Conservation (phyloP, 2,329 filamentous ascomycete genomes). For the Alternaria atra region DNA sequence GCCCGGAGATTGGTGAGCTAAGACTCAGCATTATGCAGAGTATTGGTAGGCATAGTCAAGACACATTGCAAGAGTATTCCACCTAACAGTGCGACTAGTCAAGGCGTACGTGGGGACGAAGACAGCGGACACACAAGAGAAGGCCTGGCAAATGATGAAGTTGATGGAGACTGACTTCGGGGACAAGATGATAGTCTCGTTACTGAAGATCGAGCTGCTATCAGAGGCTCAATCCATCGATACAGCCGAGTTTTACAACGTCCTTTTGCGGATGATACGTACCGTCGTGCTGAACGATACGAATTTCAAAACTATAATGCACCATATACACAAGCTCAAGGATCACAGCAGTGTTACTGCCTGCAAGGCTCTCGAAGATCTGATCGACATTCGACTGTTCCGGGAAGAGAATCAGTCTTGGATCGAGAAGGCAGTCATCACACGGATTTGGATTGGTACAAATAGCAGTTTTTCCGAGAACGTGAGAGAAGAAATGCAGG, state of each 20-base stretch:
- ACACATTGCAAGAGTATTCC: no score
- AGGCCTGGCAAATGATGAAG: constrained; percentile 66
- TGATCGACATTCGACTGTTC: constrained; percentile 68
- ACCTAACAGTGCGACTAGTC: constrained; percentile 55
- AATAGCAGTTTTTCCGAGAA: constrained; percentile 53
- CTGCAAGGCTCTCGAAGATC: constrained; percentile 65
- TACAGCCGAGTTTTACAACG: constrained; percentile 53
- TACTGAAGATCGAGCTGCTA: constrained; percentile 75
- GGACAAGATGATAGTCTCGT: constrained; percentile 69
- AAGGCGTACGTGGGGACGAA: constrained; percentile 62
- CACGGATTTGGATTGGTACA: constrained; percentile 72
- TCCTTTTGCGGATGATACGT: constrained; percentile 70
- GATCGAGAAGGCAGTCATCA: constrained; percentile 75
- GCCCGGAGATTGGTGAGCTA: constrained; percentile 69
- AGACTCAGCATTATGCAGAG: constrained; percentile 71
- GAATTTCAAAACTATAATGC: constrained; percentile 71
- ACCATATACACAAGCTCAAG: constrained; percentile 73
- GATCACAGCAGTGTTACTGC: constrained; percentile 49
- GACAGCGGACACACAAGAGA: constrained; percentile 56
- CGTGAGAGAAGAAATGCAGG: constrained; percentile 50
- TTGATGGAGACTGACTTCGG: constrained; percentile 71
- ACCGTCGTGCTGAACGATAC: constrained; percentile 67
- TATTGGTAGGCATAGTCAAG: constrained; percentile 42
- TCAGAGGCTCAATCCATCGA: constrained; percentile 54
- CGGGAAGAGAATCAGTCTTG: constrained; percentile 62